Conservation (phyloP, 139 green algal genomes). For the Raphidocelis subcapitata region DNA sequence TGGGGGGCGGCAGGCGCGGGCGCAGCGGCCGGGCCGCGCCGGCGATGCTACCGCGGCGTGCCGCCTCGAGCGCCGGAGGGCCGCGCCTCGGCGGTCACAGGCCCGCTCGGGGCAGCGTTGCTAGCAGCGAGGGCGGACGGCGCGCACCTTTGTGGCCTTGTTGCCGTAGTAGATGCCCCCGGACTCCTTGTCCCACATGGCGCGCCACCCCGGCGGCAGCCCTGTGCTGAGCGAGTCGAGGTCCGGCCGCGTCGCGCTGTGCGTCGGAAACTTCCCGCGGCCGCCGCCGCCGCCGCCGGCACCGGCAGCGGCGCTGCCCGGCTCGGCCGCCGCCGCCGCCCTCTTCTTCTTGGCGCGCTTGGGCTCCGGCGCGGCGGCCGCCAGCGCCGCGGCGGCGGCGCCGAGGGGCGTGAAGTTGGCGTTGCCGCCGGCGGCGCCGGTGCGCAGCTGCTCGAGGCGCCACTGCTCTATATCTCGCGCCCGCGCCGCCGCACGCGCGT, state of each 20-base stretch:
- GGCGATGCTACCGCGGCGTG: no score
- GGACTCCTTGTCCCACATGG: conserved; percentile 60
- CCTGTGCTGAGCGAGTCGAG: conserved; percentile 56
- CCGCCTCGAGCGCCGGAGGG: no score
- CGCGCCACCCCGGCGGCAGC: conserved; percentile 59
- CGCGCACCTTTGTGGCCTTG: conserved; percentile 57
- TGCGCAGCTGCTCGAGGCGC: conserved; percentile 57
- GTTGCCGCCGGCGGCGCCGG: conserved; percentile 50
- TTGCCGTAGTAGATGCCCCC: conserved; percentile 74
- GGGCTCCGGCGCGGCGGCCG: not conserved
- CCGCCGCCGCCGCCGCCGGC: not conserved
- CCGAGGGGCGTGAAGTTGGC: conserved; percentile 61
- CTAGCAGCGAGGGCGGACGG: no score
- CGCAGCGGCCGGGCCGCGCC: no score
- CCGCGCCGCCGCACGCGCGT: conserved; percentile 40
- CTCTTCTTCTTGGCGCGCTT: not conserved
- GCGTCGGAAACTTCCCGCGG: conserved; percentile 21
- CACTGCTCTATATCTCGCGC: conserved; percentile 59
- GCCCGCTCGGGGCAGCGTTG: no score
- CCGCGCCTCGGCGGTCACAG: no score
- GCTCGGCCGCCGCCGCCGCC: conserved; percentile 1
- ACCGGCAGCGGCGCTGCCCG: not conserved
- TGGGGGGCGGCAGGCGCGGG: no score
- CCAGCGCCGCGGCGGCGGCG: no score
- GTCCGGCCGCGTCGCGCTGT: conserved; percentile 48